Base-by-base conservation (phyloP, 2,329 filamentous ascomycete genomes). In the Arachnopeziza araneosa region DNA sequence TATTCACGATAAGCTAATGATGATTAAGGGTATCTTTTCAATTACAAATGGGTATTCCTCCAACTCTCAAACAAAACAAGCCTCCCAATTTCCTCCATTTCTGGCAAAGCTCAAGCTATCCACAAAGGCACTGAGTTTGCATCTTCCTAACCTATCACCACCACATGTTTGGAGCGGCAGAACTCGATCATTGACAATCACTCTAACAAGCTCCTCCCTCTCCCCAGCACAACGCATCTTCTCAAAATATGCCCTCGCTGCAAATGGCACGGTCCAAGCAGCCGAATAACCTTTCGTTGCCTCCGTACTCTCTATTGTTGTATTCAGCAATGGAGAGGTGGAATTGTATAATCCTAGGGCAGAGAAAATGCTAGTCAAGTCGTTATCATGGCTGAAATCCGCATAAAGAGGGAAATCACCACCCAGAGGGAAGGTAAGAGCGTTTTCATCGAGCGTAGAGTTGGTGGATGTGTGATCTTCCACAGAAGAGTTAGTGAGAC, bases 321-420 rank as follows among this genome's bases (percentile, higher is more conserved):
- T 77, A 24, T 79, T 80, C 1, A 81, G 79, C 24, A 88, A 75
- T 12, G 80, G 77, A 17, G 71, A 69, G 0, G 85, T 90, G 51
- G 74, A 75, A 66, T 92, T 89, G 75, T 91, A 96, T 24, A 96
- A 76, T 0, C 91, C 90, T 64, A 97, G 71, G 0, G 91, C 91
- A 5, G 85, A 85, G 70, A 89, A 89, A 7, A 96, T 84, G 8
- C 83, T 82, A 30, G 83, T 84, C 85, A 97, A 91, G 70, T 89
- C 86, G 73, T 96, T 96, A 75, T 97, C 93, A 74, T 97, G 93
- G 64, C 87, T 90, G 71, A 97, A 96, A 74, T 97, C 93, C 0
- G 91, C 92, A 70, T 96, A 97, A 1, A 96, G 75, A 12, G 76
- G 76, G 51, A 77, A 75, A 63, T 82, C 68, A 30, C 73, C 73